phyloP scores from a whole-genome alignment of 1,284 basidiomycete genomes.

The Leucoagaricus sp. region DNA sequence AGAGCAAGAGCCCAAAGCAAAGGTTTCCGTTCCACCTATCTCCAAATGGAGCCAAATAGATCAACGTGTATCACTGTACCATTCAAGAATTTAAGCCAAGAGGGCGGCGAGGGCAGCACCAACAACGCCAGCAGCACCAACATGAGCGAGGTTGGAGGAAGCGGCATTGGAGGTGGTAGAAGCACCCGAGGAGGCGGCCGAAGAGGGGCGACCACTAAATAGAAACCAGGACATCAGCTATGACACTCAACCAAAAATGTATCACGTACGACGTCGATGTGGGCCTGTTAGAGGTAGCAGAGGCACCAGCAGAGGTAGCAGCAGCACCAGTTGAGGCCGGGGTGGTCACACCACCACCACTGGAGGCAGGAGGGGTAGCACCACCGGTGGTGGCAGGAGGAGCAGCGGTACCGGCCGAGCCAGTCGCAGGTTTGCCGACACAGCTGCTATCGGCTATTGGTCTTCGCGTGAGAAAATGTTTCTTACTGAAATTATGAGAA shows the following conservation, averaged over 20 bases:
- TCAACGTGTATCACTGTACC: neutral
- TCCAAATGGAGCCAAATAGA: neutral
- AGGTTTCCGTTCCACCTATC: slow-evolving; percentile 1
- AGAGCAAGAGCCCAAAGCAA: slow-evolving; percentile 2
- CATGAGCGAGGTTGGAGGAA: slow-evolving; percentile 32
- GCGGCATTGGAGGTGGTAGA: slow-evolving; percentile 30
- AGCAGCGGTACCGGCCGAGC: slow-evolving; percentile 14
- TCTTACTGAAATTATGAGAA: slow-evolving; percentile 5
- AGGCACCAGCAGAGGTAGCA: slow-evolving; percentile 15
- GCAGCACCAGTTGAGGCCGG: slow-evolving; percentile 12
- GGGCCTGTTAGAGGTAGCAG: neutral
- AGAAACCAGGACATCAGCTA: too few relatives aligned
- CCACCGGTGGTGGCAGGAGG: slow-evolving; percentile 20
- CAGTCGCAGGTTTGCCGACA: slow-evolving; percentile 27
- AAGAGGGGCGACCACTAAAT: too few relatives aligned
- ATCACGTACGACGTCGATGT: too few relatives aligned
- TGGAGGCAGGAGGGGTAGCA: slow-evolving; percentile 18
- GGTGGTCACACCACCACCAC: slow-evolving; percentile 19
- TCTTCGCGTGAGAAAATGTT: slow-evolving; percentile 5
- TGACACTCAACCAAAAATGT: too few relatives aligned
- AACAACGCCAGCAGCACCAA: slow-evolving; percentile 45
- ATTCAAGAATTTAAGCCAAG: slow-evolving; percentile 34
- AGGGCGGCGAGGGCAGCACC: slow-evolving; percentile 51
- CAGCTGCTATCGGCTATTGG: slow-evolving; percentile 36
- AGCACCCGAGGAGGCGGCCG: slow-evolving; percentile 6